Evolutionary conservation across 176 grass and related monocot species (phyloP).

Genomic region (Guadua angustifolia): DNA sequence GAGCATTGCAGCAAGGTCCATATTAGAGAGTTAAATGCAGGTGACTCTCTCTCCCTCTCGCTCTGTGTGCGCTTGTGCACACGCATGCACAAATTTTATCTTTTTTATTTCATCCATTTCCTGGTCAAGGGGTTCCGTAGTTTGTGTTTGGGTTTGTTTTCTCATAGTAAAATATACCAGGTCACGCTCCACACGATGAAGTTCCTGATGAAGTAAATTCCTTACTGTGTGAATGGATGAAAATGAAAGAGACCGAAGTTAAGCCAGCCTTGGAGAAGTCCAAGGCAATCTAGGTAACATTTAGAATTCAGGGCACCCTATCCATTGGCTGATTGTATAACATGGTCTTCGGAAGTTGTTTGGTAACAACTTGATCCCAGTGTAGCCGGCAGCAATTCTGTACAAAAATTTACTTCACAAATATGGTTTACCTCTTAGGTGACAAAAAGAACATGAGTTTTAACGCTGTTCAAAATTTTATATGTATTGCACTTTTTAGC

Average conservation of each 20-base stretch:
- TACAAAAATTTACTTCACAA: not conserved
- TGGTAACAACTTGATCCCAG: conserved; percentile 30
- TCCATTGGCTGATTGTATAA: conserved; percentile 28
- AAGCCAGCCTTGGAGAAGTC: conserved; percentile 44
- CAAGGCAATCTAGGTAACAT: conserved; percentile 50
- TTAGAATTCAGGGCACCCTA: conserved; percentile 12
- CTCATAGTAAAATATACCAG: conserved; percentile 47
- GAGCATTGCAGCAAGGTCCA: conserved; percentile 66
- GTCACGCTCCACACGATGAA: conserved; percentile 91
- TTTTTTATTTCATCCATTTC: not conserved
- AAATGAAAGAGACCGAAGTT: conserved; percentile 49
- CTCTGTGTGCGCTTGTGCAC: not conserved
- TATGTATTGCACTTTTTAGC: conserved; percentile 5
- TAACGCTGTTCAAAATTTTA: not conserved
- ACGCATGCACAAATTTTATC: not conserved
- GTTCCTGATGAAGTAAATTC: conserved; percentile 79
- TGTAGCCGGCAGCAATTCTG: not conserved
- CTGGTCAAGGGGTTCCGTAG: not conserved
- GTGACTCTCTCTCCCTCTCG: conserved; percentile 30
- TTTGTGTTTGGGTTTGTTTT: conserved; percentile 4
- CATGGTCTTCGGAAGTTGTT: not conserved
- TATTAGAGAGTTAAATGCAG: conserved; percentile 78
- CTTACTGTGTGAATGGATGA: conserved; percentile 68
- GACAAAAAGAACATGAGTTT: not conserved
- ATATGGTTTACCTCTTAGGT: conserved; percentile 1